Percentiles rank a stretch among this genome's conserved stretches.
Conservation (phyloP, 2,329 filamentous ascomycete species). For the Fusarium sterilihyphosum region DNA sequence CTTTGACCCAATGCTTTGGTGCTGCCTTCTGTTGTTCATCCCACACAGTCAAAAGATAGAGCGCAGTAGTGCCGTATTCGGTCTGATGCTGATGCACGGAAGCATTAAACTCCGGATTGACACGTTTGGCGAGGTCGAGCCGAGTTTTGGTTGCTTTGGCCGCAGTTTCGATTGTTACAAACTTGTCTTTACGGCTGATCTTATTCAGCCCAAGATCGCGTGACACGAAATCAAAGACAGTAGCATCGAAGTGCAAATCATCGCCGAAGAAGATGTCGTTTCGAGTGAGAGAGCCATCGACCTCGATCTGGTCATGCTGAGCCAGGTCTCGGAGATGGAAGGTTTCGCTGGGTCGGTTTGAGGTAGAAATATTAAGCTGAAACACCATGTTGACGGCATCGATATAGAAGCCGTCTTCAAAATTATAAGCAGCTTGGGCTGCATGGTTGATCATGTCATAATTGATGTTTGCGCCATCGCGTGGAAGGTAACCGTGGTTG, state of each 20-base stretch:
- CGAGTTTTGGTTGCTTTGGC: not conserved
- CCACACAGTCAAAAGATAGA: not conserved
- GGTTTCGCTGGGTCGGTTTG: not conserved
- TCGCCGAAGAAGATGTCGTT: not conserved
- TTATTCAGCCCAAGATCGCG: not conserved
- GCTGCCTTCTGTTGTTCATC: not conserved
- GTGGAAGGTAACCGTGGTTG: not conserved
- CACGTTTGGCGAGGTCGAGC: not conserved
- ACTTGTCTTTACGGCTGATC: not conserved
- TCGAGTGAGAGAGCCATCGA: not conserved
- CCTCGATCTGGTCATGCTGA: not conserved
- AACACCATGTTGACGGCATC: not conserved
- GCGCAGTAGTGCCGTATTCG: not conserved
- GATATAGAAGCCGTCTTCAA: not conserved
- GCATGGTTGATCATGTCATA: not conserved
- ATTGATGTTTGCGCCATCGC: not conserved
- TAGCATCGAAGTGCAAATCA: not conserved
- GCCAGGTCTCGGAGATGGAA: not conserved
- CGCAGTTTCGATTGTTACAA: not conserved
- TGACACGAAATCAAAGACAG: not conserved
- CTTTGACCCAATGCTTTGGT: not conserved
- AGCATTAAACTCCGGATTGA: not conserved
- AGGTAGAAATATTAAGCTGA: not conserved
- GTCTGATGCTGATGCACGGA: not conserved
- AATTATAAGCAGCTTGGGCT: not conserved